Percentiles rank a stretch among this genome's conserved stretches.
Conservation (phyloP, 2,329 filamentous ascomycete species). For the Penicillium occitanis region DNA sequence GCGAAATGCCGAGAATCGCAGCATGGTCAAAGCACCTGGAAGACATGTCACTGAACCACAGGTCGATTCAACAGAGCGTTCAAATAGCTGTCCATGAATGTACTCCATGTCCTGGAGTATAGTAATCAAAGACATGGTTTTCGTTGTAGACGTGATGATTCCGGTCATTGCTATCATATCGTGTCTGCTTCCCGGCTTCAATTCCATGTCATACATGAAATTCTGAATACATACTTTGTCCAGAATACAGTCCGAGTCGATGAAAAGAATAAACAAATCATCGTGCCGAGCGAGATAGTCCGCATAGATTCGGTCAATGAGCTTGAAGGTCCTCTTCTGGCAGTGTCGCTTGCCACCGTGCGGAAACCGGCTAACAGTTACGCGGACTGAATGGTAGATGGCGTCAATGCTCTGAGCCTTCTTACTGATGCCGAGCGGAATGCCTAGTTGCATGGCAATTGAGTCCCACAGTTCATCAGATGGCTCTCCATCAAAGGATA, state of each 20-base stretch:
- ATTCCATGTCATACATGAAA: conserved; percentile 98
- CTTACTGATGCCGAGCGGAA: conserved; percentile 64
- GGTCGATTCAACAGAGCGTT: conserved; percentile 90
- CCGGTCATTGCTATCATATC: conserved; percentile 98
- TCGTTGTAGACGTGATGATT: conserved; percentile 91
- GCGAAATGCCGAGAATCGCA: conserved; percentile 93
- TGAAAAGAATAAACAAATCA: conserved; percentile 92
- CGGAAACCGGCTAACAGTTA: conserved; percentile 88
- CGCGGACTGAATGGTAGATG: conserved; percentile 73
- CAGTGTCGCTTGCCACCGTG: conserved; percentile 93
- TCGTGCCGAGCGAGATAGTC: conserved; percentile 85
- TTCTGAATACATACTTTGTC: conserved; percentile 92
- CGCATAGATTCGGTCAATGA: conserved; percentile 89
- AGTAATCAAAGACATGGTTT: conserved; percentile 84
- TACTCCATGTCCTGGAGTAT: conserved; percentile 98
- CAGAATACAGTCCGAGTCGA: conserved; percentile 94
- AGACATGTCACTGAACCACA: conserved; percentile 94
- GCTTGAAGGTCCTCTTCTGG: conserved; percentile 87
- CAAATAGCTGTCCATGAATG: conserved; percentile 93
- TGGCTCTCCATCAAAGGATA: conserved; percentile 89
- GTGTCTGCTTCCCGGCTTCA: conserved; percentile 85
- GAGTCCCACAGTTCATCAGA: conserved; percentile 87
- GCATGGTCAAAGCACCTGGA: conserved; percentile 89
- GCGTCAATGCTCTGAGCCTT: conserved; percentile 79
- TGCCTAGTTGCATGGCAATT: conserved; percentile 80